Conservation (phyloP, 768 basidiomycete genomes). For the Daedaleopsis sinensis region DNA sequence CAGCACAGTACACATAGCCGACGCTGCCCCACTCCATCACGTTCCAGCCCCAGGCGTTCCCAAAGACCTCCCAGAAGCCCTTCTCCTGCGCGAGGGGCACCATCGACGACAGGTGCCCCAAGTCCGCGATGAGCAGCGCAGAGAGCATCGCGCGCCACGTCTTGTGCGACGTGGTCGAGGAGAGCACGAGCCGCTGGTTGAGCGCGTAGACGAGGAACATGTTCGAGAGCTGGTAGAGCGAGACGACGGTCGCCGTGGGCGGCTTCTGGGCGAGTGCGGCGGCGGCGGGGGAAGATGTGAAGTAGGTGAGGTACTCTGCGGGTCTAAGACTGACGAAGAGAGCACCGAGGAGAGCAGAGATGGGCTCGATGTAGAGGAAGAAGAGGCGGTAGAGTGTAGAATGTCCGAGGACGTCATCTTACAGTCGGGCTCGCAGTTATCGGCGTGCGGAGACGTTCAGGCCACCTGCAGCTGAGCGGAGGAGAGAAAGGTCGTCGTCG, state of each 20-base stretch:
- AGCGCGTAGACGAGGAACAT: slow-evolving; percentile 54
- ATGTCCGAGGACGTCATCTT: not conserved
- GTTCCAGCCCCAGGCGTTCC: slow-evolving; percentile 51
- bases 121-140: slow-evolving; percentile 50
- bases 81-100: slow-evolving; percentile 40
- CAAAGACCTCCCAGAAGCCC: slow-evolving; percentile 39
- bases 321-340: slow-evolving; percentile 49
- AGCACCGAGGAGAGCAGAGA: slow-evolving; percentile 51
- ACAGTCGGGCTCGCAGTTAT: too few species aligned
- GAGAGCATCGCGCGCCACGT: slow-evolving; percentile 49
- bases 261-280: slow-evolving; percentile 7
- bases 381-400: slow-evolving; percentile 42
- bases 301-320: slow-evolving; percentile 41
- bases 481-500: too few species aligned
- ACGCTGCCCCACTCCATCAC: slow-evolving; percentile 58
- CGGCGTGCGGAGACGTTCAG: too few species aligned
- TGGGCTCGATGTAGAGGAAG: slow-evolving; percentile 55
- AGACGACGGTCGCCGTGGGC: slow-evolving; percentile 40
- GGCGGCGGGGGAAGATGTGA: slow-evolving; percentile 25
- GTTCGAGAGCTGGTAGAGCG: slow-evolving; percentile 51
- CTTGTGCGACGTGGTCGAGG: slow-evolving; percentile 41
- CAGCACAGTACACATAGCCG: slow-evolving; percentile 54
- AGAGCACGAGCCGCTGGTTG: slow-evolving; percentile 52
- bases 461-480: too few species aligned
- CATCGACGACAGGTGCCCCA: slow-evolving; percentile 52